Percentiles rank a stretch among this genome's conserved stretches.
phyloP scores from a whole-genome alignment of 805 yeast species.

The Saccharomyces mikatae region DNA sequence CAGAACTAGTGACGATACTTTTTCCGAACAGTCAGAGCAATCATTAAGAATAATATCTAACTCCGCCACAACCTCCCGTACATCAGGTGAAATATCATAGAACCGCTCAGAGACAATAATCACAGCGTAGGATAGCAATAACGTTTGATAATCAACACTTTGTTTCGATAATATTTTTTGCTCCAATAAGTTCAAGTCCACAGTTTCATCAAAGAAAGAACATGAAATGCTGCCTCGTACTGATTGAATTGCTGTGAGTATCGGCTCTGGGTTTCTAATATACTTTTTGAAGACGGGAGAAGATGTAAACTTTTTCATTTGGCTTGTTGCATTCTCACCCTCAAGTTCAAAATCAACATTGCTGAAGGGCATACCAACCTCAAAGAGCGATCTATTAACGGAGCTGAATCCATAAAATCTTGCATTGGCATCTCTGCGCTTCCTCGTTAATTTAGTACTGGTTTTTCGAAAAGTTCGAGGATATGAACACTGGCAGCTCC shows the following conservation, averaged over 20 bases:
- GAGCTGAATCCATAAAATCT: slow-evolving; percentile 11
- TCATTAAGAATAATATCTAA: slow-evolving; percentile 4
- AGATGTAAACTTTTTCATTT: slow-evolving; percentile 1
- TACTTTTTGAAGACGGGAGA: slow-evolving; percentile 6
- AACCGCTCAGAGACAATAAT: slow-evolving; percentile 8
- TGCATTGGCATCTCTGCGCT: slow-evolving; percentile 6
- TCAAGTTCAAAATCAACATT: slow-evolving; percentile 10
- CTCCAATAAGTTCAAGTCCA: slow-evolving; percentile 5
- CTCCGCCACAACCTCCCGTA: slow-evolving; percentile 4
- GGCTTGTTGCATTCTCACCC: slow-evolving; percentile 4
- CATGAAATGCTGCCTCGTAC: slow-evolving; percentile 3
- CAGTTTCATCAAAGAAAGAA: slow-evolving; percentile 4
- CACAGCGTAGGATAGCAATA: slow-evolving; percentile 5
- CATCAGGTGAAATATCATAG: slow-evolving; percentile 2
- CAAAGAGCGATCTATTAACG: slow-evolving; percentile 9
- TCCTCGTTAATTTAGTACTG: slow-evolving; percentile 7
- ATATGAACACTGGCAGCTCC: slow-evolving; percentile 5
- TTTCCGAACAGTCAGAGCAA: slow-evolving; percentile 10
- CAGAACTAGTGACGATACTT: slow-evolving; percentile 6
- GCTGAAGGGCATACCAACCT: slow-evolving; percentile 10
- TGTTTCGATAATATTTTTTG: slow-evolving; percentile 2
- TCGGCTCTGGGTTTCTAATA: slow-evolving; percentile 2
- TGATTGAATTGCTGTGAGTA: slow-evolving; percentile 1
- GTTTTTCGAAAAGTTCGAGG: slow-evolving; percentile 9
- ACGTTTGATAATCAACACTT: slow-evolving; percentile 1